Base-by-base conservation (phyloP, 768 basidiomycete species). In the Asterophora parasitica region DNA sequence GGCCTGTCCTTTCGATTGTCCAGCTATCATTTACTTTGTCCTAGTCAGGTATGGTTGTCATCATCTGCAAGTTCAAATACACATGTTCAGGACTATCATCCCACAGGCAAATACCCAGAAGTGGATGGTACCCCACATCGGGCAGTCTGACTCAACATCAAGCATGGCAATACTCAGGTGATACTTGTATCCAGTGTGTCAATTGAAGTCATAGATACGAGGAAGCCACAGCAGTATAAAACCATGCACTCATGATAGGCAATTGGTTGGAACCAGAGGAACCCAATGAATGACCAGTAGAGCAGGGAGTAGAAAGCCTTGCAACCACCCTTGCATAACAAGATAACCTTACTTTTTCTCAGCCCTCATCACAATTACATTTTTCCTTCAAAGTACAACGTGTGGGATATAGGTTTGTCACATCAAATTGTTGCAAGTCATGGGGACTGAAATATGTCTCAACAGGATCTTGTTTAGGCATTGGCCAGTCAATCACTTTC, bases 401-500 rank as follows among this genome's bases (percentile, higher is more conserved):
- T 93, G 20, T 81, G 81, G 17, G 88, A 93, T 61, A 87, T 81
- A 3, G 87, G 82, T 82, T 53, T 49, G 67, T 56, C 13, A 4
- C 16, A 15, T 40, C 12, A 41, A 31, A 15, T n/a, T n/a, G n/a
- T n/a, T n/a, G 15, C 27, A 8, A 28, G 12, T 36, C n/a, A n/a
- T n/a, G n/a, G n/a, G n/a, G n/a, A n/a, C 50, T 43, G 40, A 49
- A 16, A 5, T 41, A 17, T 32, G 15, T 50, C 23, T 30, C 56
- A 13, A 30, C 12, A 78, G 86, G 91, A 0, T 89, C 86, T 3
- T 93, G 91, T 90, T 69, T 92, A 48, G 88, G 92, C 59, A 93
- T 92, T 44, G 90, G 91, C 5, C 86, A 89, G 59, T 83, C 88
- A 0, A 91, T 93, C 61, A 89, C 78, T 42, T 91, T 92, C 68